Base-by-base conservation (phyloP, 176 grass and related monocot genomes). In the Bolboschoenus planiculmis region DNA sequence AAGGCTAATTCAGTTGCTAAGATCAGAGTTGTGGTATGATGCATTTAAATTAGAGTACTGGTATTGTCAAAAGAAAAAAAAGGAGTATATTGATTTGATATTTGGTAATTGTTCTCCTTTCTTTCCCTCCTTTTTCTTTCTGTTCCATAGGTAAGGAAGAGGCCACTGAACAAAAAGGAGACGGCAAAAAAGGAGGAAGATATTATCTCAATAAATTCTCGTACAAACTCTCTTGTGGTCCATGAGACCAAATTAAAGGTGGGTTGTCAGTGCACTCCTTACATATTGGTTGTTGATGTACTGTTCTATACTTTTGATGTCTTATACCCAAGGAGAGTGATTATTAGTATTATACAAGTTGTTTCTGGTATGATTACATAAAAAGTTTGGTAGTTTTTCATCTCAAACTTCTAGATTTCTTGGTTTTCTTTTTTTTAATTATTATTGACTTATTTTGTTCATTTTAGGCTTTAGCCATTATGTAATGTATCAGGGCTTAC, bases 221-320 rank as follows among this genome's bases (percentile, higher is more conserved):
- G 36, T 76, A 37, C 81, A 20, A 86, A 88, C 61, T 91, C 82
- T 61, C 64, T 91, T 40, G 79, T 80, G 36, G 86, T 91, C 24
- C 86, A 91, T 82, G 86, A 91, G 84, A 88, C 75, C 44, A 91
- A 91, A 78, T 86, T 88, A 33, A 91, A 91, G 86, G 90, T 88
- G 57, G 79, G 23, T 18, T 53, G 3, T 48, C 29, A 48, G 68
- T 47, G 40, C 47, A 7, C 40, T 14, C 26, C 26, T 46, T 46
- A 46, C 15, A 10, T 14, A 50, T 74, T 29, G 11, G 1, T 46
- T 47, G 13, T 74, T 48, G 29, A 42, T 74, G 21, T 74, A 30
- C 43, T 7, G 63, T 47, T 47, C 42, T 29, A 74, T 27, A 44
- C 4, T 46, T 29, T 46, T 46, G 37, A 67, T 39, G n/a, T 72